phyloP scores from a whole-genome alignment of 371 early-diverging fungal species.

The Lichtheimia ramosa region DNA sequence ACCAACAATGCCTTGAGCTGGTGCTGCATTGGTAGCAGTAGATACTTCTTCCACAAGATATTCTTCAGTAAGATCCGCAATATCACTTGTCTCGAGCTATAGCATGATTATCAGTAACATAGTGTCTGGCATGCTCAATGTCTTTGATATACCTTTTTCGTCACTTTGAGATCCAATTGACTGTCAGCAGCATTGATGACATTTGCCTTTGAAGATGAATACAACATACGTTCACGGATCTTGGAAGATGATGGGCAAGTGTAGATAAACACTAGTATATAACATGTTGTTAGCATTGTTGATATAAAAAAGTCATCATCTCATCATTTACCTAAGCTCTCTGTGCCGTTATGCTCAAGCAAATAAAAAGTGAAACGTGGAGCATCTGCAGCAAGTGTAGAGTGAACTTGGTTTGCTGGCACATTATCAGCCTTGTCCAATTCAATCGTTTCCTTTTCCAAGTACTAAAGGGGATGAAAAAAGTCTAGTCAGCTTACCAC shows the following conservation, averaged over 20 bases:
- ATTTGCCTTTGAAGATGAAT: slow-evolving; percentile 71
- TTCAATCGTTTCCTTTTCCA: slow-evolving; percentile 58
- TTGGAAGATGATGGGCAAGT: slow-evolving; percentile 79
- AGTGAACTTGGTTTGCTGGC: slow-evolving; percentile 38
- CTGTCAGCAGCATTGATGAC: slow-evolving; percentile 58
- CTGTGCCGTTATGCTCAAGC: slow-evolving; percentile 45
- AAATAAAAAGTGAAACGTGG: slow-evolving; percentile 74
- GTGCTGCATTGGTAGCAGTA: background rate
- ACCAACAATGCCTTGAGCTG: slow-evolving; percentile 19
- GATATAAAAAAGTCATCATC: too few relatives aligned
- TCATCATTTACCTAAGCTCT: slow-evolving; percentile 42
- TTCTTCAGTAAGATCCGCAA: slow-evolving; percentile 58
- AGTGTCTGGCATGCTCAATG: too few relatives aligned
- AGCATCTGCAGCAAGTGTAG: slow-evolving; percentile 46
- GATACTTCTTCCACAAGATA: slow-evolving; percentile 61
- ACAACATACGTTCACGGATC: slow-evolving; percentile 87
- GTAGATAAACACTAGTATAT: slow-evolving; percentile 68
- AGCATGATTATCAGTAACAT: background rate
- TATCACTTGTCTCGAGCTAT: slow-evolving; percentile 73
- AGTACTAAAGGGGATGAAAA: slow-evolving; percentile 25
- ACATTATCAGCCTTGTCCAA: slow-evolving; percentile 46
- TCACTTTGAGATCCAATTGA: slow-evolving; percentile 51
- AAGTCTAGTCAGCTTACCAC: background rate
- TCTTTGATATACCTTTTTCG: slow-evolving; percentile 55
- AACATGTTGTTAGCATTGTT: too few relatives aligned